phyloP scores from a whole-genome alignment of 2,329 filamentous ascomycete genomes.

The Corniculantispora saksenae region DNA sequence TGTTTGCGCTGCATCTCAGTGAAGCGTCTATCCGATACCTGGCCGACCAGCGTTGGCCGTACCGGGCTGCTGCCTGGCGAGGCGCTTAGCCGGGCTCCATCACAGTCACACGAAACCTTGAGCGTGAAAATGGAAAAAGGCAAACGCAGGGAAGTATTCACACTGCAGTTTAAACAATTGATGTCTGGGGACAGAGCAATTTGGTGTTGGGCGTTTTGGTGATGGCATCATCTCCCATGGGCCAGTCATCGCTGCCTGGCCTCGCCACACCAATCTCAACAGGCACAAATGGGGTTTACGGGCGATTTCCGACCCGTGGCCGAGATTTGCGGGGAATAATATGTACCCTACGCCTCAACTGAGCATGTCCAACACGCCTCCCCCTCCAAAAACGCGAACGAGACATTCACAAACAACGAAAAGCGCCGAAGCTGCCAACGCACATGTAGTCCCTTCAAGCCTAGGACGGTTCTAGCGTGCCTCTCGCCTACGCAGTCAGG shows the following conservation, averaged over 20 bases:
- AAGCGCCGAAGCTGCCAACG: neutral
- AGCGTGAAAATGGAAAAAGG: neutral
- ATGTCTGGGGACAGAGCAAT: neutral
- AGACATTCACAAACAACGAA: neutral
- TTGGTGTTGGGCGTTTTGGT: neutral
- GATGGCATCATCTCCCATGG: neutral
- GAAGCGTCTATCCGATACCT: neutral
- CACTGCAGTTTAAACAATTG: neutral
- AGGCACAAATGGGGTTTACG: neutral
- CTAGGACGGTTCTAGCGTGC: neutral
- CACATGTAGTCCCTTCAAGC: too few relatives aligned
- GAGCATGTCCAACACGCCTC: neutral
- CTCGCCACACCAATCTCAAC: neutral
- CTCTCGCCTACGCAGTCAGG: neutral
- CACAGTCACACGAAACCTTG: neutral
- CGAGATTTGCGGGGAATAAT: neutral
- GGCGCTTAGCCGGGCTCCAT: neutral
- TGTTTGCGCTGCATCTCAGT: neutral
- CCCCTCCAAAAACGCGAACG: neutral
- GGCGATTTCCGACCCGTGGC: neutral
- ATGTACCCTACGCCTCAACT: neutral
- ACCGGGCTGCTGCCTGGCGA: constrained; percentile 8
- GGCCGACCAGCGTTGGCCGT: constrained; percentile 5
- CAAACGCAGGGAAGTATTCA: neutral
- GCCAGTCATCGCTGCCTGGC: too few relatives aligned